Percentiles rank a stretch among this genome's conserved stretches.
Evolutionary conservation across 1,284 basidiomycete genomes (phyloP).

Genomic region (Trichosporon faecale): DNA sequence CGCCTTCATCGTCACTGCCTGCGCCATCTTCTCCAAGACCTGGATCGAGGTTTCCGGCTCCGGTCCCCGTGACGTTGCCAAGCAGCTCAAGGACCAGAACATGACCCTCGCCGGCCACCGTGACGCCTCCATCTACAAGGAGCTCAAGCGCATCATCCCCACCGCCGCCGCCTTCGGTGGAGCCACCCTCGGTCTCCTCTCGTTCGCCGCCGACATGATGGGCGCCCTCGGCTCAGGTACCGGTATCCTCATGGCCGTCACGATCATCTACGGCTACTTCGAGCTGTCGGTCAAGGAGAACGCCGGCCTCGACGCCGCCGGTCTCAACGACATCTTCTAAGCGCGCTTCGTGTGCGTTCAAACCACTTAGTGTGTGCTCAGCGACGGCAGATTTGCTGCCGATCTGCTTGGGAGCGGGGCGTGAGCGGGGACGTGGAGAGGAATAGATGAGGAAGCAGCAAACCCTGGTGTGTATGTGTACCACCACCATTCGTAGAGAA

Average conservation of each 20-base stretch:
- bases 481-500: constrained; percentile 7
- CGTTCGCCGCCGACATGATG: constrained; percentile 93
- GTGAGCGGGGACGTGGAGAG: neutral
- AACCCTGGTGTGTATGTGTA: constrained; percentile 9
- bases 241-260: constrained; percentile 96
- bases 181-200: constrained; percentile 87
- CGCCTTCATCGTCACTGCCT: constrained; percentile 86
- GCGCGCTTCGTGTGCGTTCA: neutral
- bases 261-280: constrained; percentile 87
- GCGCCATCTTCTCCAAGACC: constrained; percentile 96
- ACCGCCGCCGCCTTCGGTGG: constrained; percentile 97
- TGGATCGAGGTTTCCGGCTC: constrained; percentile 99
- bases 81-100: constrained; percentile 97
- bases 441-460: constrained; percentile 2
- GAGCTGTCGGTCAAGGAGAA: constrained; percentile 57
- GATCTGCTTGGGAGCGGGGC: neutral
- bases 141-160: constrained; percentile 94
- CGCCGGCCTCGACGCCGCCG: constrained; percentile 53
- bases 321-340: constrained; percentile 49
- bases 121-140: constrained; percentile 98
- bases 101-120: constrained; percentile 99
- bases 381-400: neutral
- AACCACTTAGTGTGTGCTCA: neutral
- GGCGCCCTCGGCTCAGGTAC: constrained; percentile 96
- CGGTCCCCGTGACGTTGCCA: constrained; percentile 92